Conservation (phyloP, 2,329 filamentous ascomycete species). For the Chaetomium olivaceum region DNA sequence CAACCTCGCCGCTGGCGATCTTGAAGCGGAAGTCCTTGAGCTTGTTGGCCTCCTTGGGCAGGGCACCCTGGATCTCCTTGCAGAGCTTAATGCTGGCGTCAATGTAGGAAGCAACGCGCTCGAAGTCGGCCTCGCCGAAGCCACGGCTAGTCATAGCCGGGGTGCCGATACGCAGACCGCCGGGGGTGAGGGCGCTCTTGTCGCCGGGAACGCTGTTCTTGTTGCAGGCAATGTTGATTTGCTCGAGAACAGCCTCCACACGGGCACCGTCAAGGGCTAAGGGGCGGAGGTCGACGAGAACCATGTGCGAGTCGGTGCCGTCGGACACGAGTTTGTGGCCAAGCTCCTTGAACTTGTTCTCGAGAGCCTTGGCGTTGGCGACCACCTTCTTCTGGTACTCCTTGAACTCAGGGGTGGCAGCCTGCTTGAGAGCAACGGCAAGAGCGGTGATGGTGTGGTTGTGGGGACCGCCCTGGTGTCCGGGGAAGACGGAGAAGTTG, state of each 20-base stretch:
- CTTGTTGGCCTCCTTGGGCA: conserved; percentile 98
- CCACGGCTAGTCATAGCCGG: conserved; percentile 97
- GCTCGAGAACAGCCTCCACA: conserved; percentile 92
- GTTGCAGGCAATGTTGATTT: conserved; percentile 99
- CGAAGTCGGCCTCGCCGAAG: conserved; percentile 89
- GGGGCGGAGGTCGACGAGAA: conserved; percentile 89
- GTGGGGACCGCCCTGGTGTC: conserved; percentile 97
- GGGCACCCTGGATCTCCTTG: conserved; percentile 78
- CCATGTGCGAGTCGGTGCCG: conserved; percentile 97
- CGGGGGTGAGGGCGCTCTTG: conserved; percentile 93
- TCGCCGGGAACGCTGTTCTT: conserved; percentile 99
- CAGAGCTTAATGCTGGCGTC: conserved; percentile 85
- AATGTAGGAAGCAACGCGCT: conserved; percentile 86
- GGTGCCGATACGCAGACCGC: conserved; percentile 92
- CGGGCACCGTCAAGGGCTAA: conserved; percentile 87
- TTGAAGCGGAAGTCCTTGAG: conserved; percentile 99
- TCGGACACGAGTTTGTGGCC: conserved; percentile 94
- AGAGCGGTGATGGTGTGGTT: conserved; percentile 99
- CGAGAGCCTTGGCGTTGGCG: conserved; percentile 88
- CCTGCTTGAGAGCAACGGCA: conserved; percentile 92
- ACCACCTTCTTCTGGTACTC: conserved; percentile 91
- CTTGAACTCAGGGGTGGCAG: conserved; percentile 85
- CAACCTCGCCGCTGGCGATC: conserved; percentile 74
- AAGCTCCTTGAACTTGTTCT: conserved; percentile 78
- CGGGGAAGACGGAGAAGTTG: conserved; percentile 99